Base-by-base conservation (phyloP, 805 yeast genomes). In the Naumovozyma castellii region DNA sequence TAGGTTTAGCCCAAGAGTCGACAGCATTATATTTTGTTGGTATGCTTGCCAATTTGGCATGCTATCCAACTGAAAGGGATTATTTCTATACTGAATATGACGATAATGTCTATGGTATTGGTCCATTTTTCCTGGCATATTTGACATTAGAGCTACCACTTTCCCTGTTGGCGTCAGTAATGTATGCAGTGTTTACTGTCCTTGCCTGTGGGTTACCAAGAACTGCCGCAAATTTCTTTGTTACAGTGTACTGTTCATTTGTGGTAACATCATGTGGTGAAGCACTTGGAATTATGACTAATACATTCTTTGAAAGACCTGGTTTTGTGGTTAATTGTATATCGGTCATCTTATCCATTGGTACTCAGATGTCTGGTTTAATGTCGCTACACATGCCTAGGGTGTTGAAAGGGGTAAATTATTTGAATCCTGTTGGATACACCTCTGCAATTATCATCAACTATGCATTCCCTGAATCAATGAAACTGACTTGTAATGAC, bases 341-440 rank as follows among this genome's bases (percentile, higher is more conserved):
- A 28, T 73, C 88, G 0, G 70, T 77, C 6, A 56, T 82, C 20
- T 63, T 83, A 38, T 75, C 85, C 2, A 62, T 84, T 37, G 92
- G 90, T 4, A 75, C 82, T 4, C 75, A 82, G 48, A 82, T 86
- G 92, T 83, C 85, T 1, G 96, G 95, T 3, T 65, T 87, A 9
- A 70, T 86, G 78, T 81, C 95, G 0, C 64, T 84, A 50, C 68
- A 78, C n/a, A 75, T 85, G 80, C 82, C 81, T 18, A 63, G 61
- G 2, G 76, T 86, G 36, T 68, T 85, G 53, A 68, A 69, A 45
- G 94, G 78, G 0, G 61, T 83, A 54, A 85, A 84, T 58, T 86
- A 77, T 60, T 49, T 82, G n/a, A 80, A 80, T 38, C 95, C 95
- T 3, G 57, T 82, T 47, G 81, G 80, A 51, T 86, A 82, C 53